Evolutionary conservation across 2,329 filamentous ascomycete genomes (phyloP).

Genomic region (Sarocladiaceae sp.): DNA sequence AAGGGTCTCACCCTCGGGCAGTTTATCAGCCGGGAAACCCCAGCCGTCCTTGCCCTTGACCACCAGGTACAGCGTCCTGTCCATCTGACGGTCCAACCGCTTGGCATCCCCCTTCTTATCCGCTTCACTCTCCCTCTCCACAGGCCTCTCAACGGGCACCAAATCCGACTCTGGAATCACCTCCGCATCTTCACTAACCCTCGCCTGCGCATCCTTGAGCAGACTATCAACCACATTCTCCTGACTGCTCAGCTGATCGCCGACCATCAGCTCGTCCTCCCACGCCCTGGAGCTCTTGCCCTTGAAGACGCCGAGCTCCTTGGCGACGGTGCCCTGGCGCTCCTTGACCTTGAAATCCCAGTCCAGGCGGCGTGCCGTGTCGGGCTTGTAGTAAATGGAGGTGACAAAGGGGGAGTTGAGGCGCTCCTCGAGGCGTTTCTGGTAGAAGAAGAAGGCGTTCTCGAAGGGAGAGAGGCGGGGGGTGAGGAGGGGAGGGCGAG

Average conservation of each 20-base stretch:
- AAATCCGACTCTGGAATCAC: constrained; percentile 51
- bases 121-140: constrained; percentile 67
- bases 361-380: constrained; percentile 76
- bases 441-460: constrained; percentile 91
- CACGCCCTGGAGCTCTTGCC: constrained; percentile 65
- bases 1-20: constrained; percentile 68
- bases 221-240: constrained; percentile 61
- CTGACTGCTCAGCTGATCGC: constrained; percentile 59
- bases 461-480: constrained; percentile 81
- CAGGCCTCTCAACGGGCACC: constrained; percentile 63
- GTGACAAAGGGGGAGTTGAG: constrained; percentile 79
- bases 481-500: constrained; percentile 81
- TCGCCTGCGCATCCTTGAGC: constrained; percentile 66
- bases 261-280: constrained; percentile 85
- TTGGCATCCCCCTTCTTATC: constrained; percentile 67
- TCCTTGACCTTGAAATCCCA: constrained; percentile 82
- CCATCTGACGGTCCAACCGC: constrained; percentile 73
- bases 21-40: constrained; percentile 71
- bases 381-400: constrained; percentile 91
- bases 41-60: constrained; percentile 72
- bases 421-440: constrained; percentile 92
- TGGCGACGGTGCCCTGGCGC: constrained; percentile 64
- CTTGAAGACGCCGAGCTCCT: constrained; percentile 81
- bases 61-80: constrained; percentile 80
- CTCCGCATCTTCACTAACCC: constrained; percentile 55